Conservation (phyloP, 2,329 filamentous ascomycete species). For the Coniochaeta sp. region DNA sequence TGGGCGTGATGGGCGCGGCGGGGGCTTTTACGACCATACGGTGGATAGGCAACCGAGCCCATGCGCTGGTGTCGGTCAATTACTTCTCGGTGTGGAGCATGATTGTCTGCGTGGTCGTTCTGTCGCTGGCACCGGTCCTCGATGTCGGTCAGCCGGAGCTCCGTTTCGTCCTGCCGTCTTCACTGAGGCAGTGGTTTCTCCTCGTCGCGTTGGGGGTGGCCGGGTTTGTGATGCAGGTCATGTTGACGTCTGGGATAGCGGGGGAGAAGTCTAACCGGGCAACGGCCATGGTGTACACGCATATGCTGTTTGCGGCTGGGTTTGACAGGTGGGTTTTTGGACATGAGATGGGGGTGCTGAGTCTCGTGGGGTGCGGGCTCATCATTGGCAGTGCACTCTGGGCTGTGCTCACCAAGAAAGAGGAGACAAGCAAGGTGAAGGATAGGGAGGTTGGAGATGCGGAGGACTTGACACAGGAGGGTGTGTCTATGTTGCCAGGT, state of each 20-base stretch:
- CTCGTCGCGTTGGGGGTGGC: constrained; percentile 61
- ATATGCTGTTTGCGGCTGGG: constrained; percentile 47
- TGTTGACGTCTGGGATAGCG: constrained; percentile 70
- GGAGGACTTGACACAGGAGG: constrained; percentile 20
- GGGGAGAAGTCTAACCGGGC: constrained; percentile 59
- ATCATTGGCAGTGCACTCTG: constrained; percentile 47
- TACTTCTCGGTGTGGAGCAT: constrained; percentile 71
- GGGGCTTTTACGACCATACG: constrained; percentile 69
- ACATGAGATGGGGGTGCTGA: constrained; percentile 39
- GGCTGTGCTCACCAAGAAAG: constrained; percentile 36
- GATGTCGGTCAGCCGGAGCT: constrained; percentile 37
- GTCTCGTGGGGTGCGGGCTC: constrained; percentile 40
- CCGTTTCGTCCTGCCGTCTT: constrained; percentile 31
- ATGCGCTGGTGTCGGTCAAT: constrained; percentile 78
- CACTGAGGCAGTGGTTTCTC: constrained; percentile 53
- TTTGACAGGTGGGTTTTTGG: constrained; percentile 47
- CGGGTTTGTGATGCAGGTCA: constrained; percentile 79
- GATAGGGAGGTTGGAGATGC: constrained; percentile 26
- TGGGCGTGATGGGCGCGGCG: constrained; percentile 71
- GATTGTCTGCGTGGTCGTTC: constrained; percentile 54
- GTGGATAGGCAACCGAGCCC: constrained; percentile 71
- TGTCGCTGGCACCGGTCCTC: constrained; percentile 42
- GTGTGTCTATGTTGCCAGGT: constrained; percentile 15
- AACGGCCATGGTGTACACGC: constrained; percentile 50
- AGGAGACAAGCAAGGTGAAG: constrained; percentile 16